Percentiles rank a stretch among this genome's conserved stretches.
phyloP scores from a whole-genome alignment of 441 rosid genomes.

The Brassica hybrid region DNA sequence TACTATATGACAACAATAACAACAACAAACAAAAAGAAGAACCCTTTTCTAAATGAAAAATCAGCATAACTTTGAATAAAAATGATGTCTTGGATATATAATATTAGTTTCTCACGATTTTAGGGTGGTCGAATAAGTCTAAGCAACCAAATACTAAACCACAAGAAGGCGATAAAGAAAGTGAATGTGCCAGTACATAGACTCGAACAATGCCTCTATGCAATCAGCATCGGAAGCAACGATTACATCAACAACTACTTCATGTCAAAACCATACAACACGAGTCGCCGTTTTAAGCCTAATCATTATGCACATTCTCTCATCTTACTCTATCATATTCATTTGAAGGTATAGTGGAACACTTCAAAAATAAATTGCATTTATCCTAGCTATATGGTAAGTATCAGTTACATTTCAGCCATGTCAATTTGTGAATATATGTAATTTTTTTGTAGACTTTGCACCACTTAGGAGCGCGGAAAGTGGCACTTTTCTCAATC shows the following conservation, averaged over 20 bases:
- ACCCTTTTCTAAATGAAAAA: not conserved
- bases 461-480: constrained; percentile 56
- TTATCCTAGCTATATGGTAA: not conserved
- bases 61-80: not conserved
- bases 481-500: constrained; percentile 45
- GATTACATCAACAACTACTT: constrained; percentile 70
- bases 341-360: constrained; percentile 46
- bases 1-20: not conserved
- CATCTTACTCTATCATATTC: constrained; percentile 38
- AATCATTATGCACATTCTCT: constrained; percentile 49
- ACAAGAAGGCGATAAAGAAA: constrained; percentile 32
- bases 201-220: constrained; percentile 52
- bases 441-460: constrained; percentile 31
- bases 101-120: not conserved
- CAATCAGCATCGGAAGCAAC: constrained; percentile 57
- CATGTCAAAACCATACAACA: constrained; percentile 41
- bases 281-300: constrained; percentile 38
- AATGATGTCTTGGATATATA: not conserved
- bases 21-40: not conserved
- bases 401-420: not conserved
- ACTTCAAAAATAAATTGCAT: not conserved
- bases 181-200: constrained; percentile 20
- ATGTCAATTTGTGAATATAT: not conserved
- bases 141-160: constrained; percentile 53
- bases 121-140: constrained; percentile 57